These are phyloP conservation scores for Camelina sativa DNA, from an alignment of 345 rosid genomes.

Conservation along the genomic window DNA sequence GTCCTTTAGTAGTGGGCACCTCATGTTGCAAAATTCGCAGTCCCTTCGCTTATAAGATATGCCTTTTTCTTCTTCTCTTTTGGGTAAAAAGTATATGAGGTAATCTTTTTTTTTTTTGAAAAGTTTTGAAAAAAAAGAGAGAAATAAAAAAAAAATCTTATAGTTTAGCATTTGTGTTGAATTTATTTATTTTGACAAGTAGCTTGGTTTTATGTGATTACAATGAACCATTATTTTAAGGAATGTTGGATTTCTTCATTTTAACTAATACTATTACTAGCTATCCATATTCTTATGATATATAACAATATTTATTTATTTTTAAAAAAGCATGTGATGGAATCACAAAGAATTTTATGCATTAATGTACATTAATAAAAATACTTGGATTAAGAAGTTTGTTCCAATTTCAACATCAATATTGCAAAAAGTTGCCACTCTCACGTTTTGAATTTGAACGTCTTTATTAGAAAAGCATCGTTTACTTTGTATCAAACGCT, in stretches of 20 bases:
- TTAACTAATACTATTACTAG: not conserved
- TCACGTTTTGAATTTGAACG: slow-evolving; percentile 39
- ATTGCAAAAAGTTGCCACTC: slow-evolving; percentile 36
- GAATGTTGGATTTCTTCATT: not conserved
- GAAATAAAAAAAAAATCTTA: not conserved
- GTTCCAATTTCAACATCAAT: slow-evolving; percentile 28
- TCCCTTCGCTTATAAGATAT: slow-evolving; percentile 44
- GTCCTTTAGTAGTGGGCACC: slow-evolving; percentile 39
- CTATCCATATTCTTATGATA: not conserved
- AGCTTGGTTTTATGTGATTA: slow-evolving; percentile 2
- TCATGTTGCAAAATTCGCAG: slow-evolving; percentile 36
- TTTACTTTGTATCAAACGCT: slow-evolving; percentile 31
- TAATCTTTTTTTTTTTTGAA: not conserved
- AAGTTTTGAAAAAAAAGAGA: not conserved
- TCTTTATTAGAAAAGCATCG: not conserved
- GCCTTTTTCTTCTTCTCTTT: slow-evolving; percentile 35
- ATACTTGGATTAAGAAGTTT: slow-evolving; percentile 12
- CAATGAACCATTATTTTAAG: not conserved
- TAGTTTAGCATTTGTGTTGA: not conserved
- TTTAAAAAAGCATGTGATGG: not conserved
- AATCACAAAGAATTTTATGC: not conserved
- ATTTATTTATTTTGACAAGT: not conserved
- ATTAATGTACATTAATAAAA: not conserved
- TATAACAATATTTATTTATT: no score
- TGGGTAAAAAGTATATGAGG: slow-evolving; percentile 17